These are phyloP conservation scores for Apiotrichum porosum DNA, from an alignment of 1,284 basidiomycete species.

Conservation along the genomic window DNA sequence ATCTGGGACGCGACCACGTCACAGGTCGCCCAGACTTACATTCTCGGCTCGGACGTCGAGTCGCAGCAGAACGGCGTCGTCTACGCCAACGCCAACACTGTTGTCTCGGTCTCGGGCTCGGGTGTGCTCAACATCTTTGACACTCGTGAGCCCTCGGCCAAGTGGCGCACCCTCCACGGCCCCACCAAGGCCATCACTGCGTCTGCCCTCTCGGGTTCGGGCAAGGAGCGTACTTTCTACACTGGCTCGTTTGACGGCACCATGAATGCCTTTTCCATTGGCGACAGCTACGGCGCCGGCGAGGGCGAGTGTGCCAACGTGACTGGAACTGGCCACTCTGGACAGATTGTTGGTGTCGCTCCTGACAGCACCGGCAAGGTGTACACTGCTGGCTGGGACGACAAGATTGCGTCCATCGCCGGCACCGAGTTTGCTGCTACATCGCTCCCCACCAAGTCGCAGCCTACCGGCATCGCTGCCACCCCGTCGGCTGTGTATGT, in stretches of 20 bases:
- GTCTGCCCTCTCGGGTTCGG: constrained; percentile 50
- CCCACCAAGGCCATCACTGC: constrained; percentile 76
- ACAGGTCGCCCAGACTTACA: constrained; percentile 65
- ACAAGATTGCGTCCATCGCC: constrained; percentile 58
- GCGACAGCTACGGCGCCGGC: constrained; percentile 33
- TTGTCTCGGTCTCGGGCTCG: constrained; percentile 79
- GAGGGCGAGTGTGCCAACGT: constrained; percentile 54
- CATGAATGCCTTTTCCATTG: constrained; percentile 57
- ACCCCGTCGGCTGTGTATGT: constrained; percentile 62
- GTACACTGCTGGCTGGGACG: constrained; percentile 74
- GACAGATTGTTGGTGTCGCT: constrained; percentile 62
- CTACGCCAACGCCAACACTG: constrained; percentile 66
- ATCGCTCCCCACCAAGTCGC: constrained; percentile 53
- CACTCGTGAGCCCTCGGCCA: constrained; percentile 58
- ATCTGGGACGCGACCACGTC: constrained; percentile 77
- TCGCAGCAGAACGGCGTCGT: constrained; percentile 84
- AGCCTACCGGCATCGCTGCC: constrained; percentile 70
- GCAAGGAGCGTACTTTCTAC: constrained; percentile 59
- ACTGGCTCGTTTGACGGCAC: constrained; percentile 80
- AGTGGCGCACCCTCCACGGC: constrained; percentile 60
- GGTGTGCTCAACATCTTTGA: constrained; percentile 85
- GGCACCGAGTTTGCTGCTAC: constrained; percentile 53
- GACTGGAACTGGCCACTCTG: constrained; percentile 65
- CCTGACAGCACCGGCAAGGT: constrained; percentile 52
- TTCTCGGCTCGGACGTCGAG: constrained; percentile 62